Conservation (phyloP, 2,329 filamentous ascomycete species). For the Corinectria fuckeliana region DNA sequence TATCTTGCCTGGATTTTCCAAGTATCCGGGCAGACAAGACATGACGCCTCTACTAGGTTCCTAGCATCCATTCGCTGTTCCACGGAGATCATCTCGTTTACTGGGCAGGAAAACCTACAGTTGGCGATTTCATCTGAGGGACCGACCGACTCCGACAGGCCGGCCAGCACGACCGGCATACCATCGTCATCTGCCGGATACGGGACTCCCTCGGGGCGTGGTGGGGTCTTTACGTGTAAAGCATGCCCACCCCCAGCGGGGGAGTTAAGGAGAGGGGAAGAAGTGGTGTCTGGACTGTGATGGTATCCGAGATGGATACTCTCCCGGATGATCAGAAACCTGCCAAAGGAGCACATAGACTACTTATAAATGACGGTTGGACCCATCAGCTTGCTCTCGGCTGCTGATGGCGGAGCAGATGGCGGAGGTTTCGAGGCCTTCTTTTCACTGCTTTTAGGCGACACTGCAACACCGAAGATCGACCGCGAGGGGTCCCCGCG, state of each 20-base stretch:
- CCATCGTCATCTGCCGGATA: not conserved
- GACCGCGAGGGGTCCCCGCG: not conserved
- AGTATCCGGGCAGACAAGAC: no score
- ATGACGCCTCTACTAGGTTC: no score
- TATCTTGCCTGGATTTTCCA: no score
- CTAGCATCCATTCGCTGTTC: no score
- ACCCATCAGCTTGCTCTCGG: not conserved
- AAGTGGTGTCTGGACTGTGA: not conserved
- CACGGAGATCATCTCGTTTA: not conserved
- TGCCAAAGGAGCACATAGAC: not conserved
- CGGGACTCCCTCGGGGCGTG: constrained; percentile 2
- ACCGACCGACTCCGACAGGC: not conserved
- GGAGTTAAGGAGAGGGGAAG: not conserved
- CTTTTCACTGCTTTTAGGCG: not conserved
- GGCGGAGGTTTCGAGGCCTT: not conserved
- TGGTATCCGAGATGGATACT: not conserved
- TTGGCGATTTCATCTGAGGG: not conserved
- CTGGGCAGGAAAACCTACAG: not conserved
- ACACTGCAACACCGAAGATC: not conserved
- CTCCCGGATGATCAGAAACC: not conserved
- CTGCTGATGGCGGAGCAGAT: not conserved
- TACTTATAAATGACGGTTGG: not conserved
- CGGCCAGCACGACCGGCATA: not conserved
- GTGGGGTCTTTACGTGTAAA: not conserved
- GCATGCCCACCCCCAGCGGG: not conserved